These are phyloP conservation scores for Blastomyces parvus DNA, from an alignment of 2,329 filamentous ascomycete species.

Conservation along the genomic window DNA sequence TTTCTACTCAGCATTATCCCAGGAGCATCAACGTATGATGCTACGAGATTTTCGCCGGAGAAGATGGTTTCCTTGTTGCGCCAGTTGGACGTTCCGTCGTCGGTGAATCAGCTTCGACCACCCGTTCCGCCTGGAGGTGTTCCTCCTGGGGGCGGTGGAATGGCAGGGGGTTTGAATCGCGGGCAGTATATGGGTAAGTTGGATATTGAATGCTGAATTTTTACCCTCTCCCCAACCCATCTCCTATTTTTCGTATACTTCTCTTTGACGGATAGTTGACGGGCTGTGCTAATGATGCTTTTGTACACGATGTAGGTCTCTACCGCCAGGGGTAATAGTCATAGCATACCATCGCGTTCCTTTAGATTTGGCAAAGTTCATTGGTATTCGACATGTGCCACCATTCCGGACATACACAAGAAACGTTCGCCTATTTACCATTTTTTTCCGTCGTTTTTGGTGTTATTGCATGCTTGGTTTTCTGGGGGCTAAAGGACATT, in stretches of 20 bases:
- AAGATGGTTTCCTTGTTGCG: conserved; percentile 65
- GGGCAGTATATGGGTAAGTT: conserved; percentile 28
- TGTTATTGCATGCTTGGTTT: too few relatives aligned
- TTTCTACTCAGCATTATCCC: conserved; percentile 64
- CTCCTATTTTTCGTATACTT: background rate
- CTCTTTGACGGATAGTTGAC: background rate
- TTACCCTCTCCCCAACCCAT: conserved; percentile 8
- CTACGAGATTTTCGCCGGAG: conserved; percentile 58
- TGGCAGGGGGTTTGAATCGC: conserved; percentile 24
- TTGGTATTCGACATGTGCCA: background rate
- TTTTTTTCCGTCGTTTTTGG: too few relatives aligned
- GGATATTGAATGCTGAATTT: background rate
- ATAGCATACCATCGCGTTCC: background rate
- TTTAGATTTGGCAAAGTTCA: background rate
- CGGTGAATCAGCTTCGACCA: conserved; percentile 30
- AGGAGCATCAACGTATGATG: conserved; percentile 60
- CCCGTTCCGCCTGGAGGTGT: too few relatives aligned
- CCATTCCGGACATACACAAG: too few relatives aligned
- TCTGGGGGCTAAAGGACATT: too few relatives aligned
- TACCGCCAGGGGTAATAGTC: background rate
- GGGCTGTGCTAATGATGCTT: background rate
- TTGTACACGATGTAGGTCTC: background rate
- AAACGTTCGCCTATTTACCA: too few relatives aligned
- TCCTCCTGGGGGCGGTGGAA: conserved; percentile 8
- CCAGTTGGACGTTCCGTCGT: conserved; percentile 55